Evolutionary conservation across 148 eudicot genomes (phyloP).

Genomic region (Persicaria tinctoria): DNA sequence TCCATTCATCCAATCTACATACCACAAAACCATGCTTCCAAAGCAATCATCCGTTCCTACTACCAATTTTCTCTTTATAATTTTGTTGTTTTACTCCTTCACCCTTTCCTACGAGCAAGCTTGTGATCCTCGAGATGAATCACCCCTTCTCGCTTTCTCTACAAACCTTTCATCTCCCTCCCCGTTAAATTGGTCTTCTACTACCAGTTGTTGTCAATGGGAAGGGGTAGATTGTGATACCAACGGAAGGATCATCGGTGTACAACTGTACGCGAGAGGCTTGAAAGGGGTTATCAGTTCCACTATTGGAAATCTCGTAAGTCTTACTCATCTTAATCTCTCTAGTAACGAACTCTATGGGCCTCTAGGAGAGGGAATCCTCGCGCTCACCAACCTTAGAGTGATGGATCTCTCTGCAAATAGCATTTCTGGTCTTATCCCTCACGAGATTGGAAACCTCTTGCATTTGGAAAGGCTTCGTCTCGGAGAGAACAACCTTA

Average conservation of each 20-base stretch:
- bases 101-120: not conserved
- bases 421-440: conserved; percentile 40
- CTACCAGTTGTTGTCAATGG: conserved; percentile 60
- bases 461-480: conserved; percentile 43
- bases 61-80: not conserved
- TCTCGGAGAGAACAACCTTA: conserved; percentile 21
- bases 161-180: conserved; percentile 9
- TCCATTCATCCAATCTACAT: not conserved
- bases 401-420: not conserved
- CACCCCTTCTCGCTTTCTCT: not conserved
- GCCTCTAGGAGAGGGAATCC: not conserved
- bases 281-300: conserved; percentile 39
- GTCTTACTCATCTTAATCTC: conserved; percentile 51
- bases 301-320: conserved; percentile 38
- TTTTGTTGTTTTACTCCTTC: not conserved
- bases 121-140: not conserved
- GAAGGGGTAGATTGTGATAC: conserved; percentile 47
- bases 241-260: conserved; percentile 26
- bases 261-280: conserved; percentile 42
- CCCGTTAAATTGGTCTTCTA: conserved; percentile 45
- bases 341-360: conserved; percentile 56
- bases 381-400: not conserved
- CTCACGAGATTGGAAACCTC: conserved; percentile 47
- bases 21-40: not conserved
- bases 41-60: not conserved